Percentiles rank a stretch among this genome's conserved stretches.
Conservation (phyloP, 2,329 filamentous ascomycete genomes). For the Colletotrichum sp. region DNA sequence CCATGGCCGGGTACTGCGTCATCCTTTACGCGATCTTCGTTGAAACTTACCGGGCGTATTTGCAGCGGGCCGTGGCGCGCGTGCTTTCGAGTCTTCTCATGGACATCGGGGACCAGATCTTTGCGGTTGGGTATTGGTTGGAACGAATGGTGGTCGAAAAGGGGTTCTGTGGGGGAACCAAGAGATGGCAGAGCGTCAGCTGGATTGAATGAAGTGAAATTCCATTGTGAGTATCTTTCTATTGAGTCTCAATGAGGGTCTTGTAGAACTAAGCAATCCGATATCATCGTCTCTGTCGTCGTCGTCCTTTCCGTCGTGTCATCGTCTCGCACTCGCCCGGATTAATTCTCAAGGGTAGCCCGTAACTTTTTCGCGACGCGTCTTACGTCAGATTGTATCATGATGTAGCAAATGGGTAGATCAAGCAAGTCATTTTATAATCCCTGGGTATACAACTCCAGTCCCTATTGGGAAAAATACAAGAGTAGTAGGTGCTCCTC, state of each 20-base stretch:
- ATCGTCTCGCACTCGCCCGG: no score
- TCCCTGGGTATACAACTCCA: conserved; percentile 10
- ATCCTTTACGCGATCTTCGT: conserved; percentile 22
- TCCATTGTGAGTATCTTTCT: background rate
- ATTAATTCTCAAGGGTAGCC: background rate
- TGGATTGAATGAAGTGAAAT: background rate
- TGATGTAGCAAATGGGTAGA: background rate
- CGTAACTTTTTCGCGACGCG: background rate
- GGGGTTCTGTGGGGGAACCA: background rate
- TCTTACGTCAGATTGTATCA: background rate
- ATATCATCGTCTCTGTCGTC: background rate
- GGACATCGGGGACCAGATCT: background rate
- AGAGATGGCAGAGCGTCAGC: background rate
- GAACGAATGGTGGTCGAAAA: background rate
- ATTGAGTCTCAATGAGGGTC: background rate
- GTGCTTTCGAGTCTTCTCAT: background rate
- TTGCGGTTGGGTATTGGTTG: background rate
- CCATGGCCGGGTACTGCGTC: background rate
- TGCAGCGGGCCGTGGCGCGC: background rate
- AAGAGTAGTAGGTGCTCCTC: background rate
- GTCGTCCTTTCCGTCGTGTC: no score
- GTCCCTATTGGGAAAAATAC: background rate
- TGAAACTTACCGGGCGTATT: background rate
- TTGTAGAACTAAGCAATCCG: rapidly evolving
- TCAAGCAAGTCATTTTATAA: background rate